phyloP scores from a whole-genome alignment of 1,139 yeast species.

The Yamadazyma oceani region DNA sequence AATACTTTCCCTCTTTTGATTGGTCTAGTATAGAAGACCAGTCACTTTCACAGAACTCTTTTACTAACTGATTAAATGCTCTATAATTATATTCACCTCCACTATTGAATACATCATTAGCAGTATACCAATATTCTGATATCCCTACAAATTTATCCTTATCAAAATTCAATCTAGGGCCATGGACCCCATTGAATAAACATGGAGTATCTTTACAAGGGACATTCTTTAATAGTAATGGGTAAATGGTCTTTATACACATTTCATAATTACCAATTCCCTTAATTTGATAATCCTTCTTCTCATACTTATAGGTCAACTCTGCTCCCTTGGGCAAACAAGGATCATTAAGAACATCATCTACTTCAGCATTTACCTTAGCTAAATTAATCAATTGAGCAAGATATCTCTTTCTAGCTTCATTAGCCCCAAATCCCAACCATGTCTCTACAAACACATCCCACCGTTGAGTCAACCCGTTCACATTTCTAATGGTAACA shows the following conservation, averaged over 20 bases:
- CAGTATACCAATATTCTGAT: constrained; percentile 85
- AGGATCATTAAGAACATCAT: constrained; percentile 54
- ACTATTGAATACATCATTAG: constrained; percentile 74
- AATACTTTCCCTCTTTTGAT: constrained; percentile 51
- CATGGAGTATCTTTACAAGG: constrained; percentile 78
- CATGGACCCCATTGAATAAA: constrained; percentile 78
- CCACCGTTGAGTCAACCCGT: constrained; percentile 67
- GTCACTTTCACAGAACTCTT: constrained; percentile 62
- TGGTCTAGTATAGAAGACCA: constrained; percentile 56
- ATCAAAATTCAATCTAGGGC: constrained; percentile 69
- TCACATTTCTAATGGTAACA: constrained; percentile 54
- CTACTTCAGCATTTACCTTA: constrained; percentile 11
- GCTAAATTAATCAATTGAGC: constrained; percentile 44
- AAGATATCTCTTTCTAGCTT: constrained; percentile 66
- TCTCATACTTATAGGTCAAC: constrained; percentile 40
- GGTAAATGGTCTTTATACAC: constrained; percentile 68
- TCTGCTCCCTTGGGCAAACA: constrained; percentile 67
- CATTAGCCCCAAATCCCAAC: constrained; percentile 85
- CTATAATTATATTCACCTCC: constrained; percentile 75
- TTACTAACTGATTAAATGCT: constrained; percentile 58
- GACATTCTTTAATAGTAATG: constrained; percentile 64
- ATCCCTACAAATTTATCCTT: constrained; percentile 74
- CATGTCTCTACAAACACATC: constrained; percentile 77
- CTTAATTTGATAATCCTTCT: constrained; percentile 44
- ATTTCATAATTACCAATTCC: constrained; percentile 72